phyloP scores from a whole-genome alignment of 1,284 basidiomycete species.

The Psilocybe mexicana region DNA sequence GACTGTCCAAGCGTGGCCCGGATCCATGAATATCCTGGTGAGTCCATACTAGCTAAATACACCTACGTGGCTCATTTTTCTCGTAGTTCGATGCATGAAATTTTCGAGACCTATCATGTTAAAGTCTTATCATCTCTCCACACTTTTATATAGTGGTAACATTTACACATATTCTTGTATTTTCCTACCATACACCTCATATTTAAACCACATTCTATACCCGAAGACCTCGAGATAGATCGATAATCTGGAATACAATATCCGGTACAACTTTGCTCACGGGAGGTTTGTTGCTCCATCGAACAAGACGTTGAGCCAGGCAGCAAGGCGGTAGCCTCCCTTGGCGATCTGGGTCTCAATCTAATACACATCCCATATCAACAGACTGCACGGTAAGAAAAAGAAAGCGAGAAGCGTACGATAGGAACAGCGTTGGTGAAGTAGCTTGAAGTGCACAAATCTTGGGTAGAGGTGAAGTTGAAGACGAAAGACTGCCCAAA shows the following conservation, averaged over 20 bases:
- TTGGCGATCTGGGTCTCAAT: slow-evolving; percentile 58
- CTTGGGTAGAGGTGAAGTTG: slow-evolving; percentile 40
- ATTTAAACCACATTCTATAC: not conserved
- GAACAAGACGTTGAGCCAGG: slow-evolving; percentile 56
- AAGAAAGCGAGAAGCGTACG: slow-evolving; percentile 29
- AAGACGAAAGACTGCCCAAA: slow-evolving; percentile 48
- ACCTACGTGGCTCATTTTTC: too few relatives aligned
- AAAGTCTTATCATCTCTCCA: too few relatives aligned
- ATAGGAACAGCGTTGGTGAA: slow-evolving; percentile 47
- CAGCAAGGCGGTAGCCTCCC: slow-evolving; percentile 54
- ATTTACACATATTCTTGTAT: not conserved
- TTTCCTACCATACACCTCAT: not conserved
- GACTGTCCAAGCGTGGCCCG: slow-evolving; percentile 2
- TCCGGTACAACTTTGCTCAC: slow-evolving; percentile 11
- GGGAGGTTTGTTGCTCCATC: slow-evolving; percentile 32
- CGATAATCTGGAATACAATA: not conserved
- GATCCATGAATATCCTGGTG: slow-evolving; percentile 9
- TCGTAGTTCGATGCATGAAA: not conserved
- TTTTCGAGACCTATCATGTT: not conserved
- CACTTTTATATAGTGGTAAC: not conserved
- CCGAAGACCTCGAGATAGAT: not conserved
- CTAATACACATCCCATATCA: slow-evolving; percentile 22
- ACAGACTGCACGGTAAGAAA: too few relatives aligned
- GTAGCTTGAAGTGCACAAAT: slow-evolving; percentile 51
- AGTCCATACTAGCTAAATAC: not conserved